Conservation (phyloP, 345 rosid species). For the Hibiscus tridactylites region DNA sequence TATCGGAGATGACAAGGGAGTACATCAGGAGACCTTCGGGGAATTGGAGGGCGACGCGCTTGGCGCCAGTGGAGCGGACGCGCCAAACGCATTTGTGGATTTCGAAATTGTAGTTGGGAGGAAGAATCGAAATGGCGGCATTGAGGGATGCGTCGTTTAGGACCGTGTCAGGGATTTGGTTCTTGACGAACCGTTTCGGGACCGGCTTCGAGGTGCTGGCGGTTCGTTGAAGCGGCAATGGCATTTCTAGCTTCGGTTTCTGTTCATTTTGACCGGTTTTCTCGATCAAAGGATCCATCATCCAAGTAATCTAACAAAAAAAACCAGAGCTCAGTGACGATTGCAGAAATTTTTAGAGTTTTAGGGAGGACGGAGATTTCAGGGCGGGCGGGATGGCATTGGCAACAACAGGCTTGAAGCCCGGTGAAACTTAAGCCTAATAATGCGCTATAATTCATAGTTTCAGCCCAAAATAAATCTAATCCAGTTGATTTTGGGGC, state of each 20-base stretch:
- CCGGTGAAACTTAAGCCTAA: too few species aligned
- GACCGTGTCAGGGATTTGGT: conserved; percentile 75
- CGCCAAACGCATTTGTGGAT: conserved; percentile 85
- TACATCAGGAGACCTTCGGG: conserved; percentile 92
- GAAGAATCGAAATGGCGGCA: conserved; percentile 68
- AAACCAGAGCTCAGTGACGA: background rate
- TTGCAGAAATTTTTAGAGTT: background rate
- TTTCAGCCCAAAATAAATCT: too few species aligned
- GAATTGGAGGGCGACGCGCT: conserved; percentile 81
- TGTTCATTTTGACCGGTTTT: background rate
- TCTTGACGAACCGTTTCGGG: conserved; percentile 81
- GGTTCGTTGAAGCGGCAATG: conserved; percentile 4
- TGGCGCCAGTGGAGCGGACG: conserved; percentile 44
- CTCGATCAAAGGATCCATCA: conserved; percentile 2
- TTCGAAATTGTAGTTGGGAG: conserved; percentile 76
- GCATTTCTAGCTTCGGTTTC: background rate
- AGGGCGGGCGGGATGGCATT: background rate
- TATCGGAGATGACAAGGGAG: conserved; percentile 77
- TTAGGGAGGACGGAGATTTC: background rate
- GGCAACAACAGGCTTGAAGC: too few species aligned
- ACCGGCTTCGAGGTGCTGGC: conserved; percentile 27
- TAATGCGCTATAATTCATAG: too few species aligned
- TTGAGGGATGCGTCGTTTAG: conserved; percentile 63
- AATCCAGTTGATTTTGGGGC: too few species aligned
- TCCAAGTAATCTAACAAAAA: background rate